These are phyloP conservation scores for Morella rubra DNA, from an alignment of 306 rosid species.

Conservation along the genomic window DNA sequence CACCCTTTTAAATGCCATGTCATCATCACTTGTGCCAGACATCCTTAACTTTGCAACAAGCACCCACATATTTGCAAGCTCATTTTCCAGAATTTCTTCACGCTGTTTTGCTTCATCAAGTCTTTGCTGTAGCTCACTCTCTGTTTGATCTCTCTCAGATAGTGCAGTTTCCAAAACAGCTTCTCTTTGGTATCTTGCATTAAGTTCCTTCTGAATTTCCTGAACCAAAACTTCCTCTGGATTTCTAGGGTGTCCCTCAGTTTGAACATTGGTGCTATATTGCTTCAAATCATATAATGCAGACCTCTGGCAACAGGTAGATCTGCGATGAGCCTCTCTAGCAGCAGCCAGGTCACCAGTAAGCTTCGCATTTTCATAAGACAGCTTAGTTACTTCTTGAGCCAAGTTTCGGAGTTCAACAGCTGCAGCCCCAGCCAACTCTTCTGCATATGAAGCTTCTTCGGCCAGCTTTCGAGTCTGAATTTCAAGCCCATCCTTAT, in stretches of 20 bases:
- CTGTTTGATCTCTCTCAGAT: slow-evolving; percentile 56
- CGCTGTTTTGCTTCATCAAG: slow-evolving; percentile 64
- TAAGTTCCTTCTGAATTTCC: slow-evolving; percentile 67
- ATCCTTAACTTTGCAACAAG: slow-evolving; percentile 53
- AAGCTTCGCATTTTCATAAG: slow-evolving; percentile 72
- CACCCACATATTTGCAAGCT: slow-evolving; percentile 66
- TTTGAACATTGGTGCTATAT: slow-evolving; percentile 32
- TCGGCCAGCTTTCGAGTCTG: slow-evolving; percentile 68
- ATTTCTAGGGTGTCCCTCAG: slow-evolving; percentile 36
- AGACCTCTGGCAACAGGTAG: slow-evolving; percentile 45
- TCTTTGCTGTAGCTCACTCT: slow-evolving; percentile 49
- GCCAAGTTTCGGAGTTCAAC: slow-evolving; percentile 80
- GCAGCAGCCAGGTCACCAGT: slow-evolving; percentile 55
- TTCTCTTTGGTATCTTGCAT: slow-evolving; percentile 60
- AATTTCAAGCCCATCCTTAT: slow-evolving; percentile 73
- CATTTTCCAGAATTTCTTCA: slow-evolving; percentile 64
- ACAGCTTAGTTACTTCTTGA: slow-evolving; percentile 81
- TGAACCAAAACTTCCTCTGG: slow-evolving; percentile 42
- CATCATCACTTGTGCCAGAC: slow-evolving; percentile 43
- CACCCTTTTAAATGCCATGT: slow-evolving; percentile 38
- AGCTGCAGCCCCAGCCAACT: slow-evolving; percentile 88
- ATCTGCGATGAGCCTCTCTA: slow-evolving; percentile 44
- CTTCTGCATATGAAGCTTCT: slow-evolving; percentile 90
- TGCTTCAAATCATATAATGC: slow-evolving; percentile 42
- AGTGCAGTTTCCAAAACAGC: slow-evolving; percentile 57